phyloP scores from a whole-genome alignment of 2,329 filamentous ascomycete species.

The Colletotrichum kahawae region DNA sequence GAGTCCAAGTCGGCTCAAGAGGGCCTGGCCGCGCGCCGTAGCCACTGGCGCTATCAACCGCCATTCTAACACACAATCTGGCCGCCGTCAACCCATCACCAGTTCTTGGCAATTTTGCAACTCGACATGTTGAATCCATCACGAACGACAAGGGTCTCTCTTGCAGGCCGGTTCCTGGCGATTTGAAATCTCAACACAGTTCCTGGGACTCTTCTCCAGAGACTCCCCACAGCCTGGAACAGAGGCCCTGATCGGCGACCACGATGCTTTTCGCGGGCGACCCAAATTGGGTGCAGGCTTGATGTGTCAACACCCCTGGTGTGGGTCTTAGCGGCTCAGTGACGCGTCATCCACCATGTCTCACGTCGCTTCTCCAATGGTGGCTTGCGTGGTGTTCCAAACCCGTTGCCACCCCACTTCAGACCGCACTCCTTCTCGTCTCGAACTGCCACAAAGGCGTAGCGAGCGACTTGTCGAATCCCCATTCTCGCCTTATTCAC shows the following conservation, averaged over 20 bases:
- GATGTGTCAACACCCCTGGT: constrained; percentile 4
- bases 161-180: not conserved
- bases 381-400: constrained; percentile 23
- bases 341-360: constrained; percentile 23
- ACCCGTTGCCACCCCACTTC: constrained; percentile 20
- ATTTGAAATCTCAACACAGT: not conserved
- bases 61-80: not conserved
- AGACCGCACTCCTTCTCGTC: constrained; percentile 14
- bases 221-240: constrained; percentile 10
- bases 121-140: not conserved
- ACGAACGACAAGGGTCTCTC: not conserved
- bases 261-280: not conserved
- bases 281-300: not conserved
- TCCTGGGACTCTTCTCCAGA: not conserved
- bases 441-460: constrained; percentile 12
- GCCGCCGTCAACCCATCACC: not conserved
- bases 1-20: not conserved
- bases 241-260: constrained; percentile 8
- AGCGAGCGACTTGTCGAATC: not conserved
- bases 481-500: constrained; percentile 4
- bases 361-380: constrained; percentile 17
- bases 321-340: constrained; percentile 14
- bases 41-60: not conserved
- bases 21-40: not conserved
- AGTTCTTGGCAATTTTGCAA: not conserved